phyloP scores from a whole-genome alignment of 345 rosid species.

The Salix arbutifolia region DNA sequence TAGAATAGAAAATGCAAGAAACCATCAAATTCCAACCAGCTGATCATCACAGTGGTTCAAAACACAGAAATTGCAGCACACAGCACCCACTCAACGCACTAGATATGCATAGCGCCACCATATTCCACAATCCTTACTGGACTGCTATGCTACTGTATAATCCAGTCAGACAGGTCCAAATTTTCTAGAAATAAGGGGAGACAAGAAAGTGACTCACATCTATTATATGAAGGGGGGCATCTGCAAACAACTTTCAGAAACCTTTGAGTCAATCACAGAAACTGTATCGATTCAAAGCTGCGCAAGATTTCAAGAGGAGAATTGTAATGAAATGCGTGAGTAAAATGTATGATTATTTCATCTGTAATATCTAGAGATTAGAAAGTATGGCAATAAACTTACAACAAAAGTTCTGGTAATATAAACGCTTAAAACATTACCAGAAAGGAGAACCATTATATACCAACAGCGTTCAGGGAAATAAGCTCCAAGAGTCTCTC shows the following conservation, averaged over 20 bases:
- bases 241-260: not conserved
- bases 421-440: constrained; percentile 34
- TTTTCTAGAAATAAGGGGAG: not conserved
- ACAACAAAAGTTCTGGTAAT: not conserved
- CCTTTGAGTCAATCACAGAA: not conserved
- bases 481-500: constrained; percentile 83
- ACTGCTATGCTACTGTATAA: not conserved
- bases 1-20: constrained; percentile 9
- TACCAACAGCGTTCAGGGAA: constrained; percentile 59
- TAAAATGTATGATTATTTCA: not conserved
- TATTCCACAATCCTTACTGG: not conserved
- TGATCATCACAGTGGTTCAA: not conserved
- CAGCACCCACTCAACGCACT: not conserved
- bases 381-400: not conserved
- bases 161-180: not conserved
- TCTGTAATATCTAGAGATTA: not conserved
- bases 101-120: not conserved
- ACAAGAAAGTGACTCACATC: not conserved
- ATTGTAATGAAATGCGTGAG: not conserved
- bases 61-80: not conserved
- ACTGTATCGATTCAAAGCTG: not conserved
- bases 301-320: not conserved
- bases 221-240: not conserved
- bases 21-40: not conserved
- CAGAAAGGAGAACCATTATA: constrained; percentile 71